phyloP scores from a whole-genome alignment of 2,329 filamentous ascomycete species.

The Fusarium guadeloupense region DNA sequence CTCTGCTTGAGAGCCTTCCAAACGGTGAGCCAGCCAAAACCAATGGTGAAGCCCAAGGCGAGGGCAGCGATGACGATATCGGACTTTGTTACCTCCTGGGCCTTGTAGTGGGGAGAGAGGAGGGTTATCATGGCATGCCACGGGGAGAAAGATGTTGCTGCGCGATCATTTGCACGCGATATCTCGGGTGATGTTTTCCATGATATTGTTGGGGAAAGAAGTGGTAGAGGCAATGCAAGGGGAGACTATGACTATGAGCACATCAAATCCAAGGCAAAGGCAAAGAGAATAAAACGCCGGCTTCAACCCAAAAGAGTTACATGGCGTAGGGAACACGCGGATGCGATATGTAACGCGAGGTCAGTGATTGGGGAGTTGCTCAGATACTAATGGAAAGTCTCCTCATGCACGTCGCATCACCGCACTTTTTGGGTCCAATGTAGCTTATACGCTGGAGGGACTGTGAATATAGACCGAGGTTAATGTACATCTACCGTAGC shows the following conservation, averaged over 20 bases:
- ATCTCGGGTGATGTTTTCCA: constrained; percentile 24
- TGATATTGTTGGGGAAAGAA: constrained; percentile 1
- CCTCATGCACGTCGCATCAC: constrained; percentile 10
- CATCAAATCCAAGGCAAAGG: too few relatives aligned
- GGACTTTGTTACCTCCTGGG: constrained; percentile 31
- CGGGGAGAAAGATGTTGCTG: not conserved
- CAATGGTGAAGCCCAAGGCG: constrained; percentile 53
- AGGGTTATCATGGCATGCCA: constrained; percentile 39
- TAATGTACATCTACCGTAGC: constrained; percentile 2
- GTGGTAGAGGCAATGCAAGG: not conserved
- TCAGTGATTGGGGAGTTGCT: constrained; percentile 18
- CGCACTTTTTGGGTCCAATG: not conserved
- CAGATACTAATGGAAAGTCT: constrained; percentile 19
- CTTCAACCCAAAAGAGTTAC: not conserved
- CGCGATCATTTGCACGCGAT: constrained; percentile 7
- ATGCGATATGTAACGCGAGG: constrained; percentile 15
- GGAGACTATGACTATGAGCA: too few relatives aligned
- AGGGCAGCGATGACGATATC: constrained; percentile 44
- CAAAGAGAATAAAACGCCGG: too few relatives aligned
- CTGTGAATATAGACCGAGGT: not conserved
- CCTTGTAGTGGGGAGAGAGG: constrained; percentile 35
- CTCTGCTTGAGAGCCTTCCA: constrained; percentile 52
- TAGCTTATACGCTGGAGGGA: not conserved
- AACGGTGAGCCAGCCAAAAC: constrained; percentile 52
- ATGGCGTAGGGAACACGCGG: constrained; percentile 3